phyloP scores from a whole-genome alignment of 148 eudicot genomes.

The Cornus kousa region DNA sequence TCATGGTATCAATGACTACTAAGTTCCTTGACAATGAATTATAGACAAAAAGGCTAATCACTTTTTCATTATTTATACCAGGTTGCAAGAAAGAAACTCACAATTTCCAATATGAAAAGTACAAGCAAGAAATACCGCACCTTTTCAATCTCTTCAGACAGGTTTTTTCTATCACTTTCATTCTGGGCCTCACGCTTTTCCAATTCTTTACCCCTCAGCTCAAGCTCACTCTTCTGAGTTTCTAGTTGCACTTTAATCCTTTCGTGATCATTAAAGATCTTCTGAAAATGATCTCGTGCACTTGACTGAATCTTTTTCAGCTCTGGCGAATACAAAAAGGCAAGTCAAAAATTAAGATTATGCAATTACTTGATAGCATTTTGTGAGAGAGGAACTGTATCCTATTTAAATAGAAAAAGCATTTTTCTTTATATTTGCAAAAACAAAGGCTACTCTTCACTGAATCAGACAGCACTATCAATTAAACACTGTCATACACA shows the following conservation, averaged over 20 bases:
- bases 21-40: neutral
- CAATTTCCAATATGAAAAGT: neutral
- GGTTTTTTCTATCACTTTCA: constrained; percentile 77
- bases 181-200: constrained; percentile 81
- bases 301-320: constrained; percentile 74
- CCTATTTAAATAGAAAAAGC: neutral
- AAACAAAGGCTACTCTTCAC: neutral
- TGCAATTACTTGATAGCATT: neutral
- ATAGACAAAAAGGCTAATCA: neutral
- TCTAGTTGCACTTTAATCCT: constrained; percentile 81
- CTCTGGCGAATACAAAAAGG: constrained; percentile 44
- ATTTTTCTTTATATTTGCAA: neutral
- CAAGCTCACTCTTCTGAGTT: constrained; percentile 63
- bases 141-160: constrained; percentile 79
- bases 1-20: neutral
- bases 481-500: neutral
- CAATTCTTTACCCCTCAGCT: constrained; percentile 68
- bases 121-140: constrained; percentile 23
- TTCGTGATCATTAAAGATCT: constrained; percentile 74
- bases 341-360: constrained; percentile 7
- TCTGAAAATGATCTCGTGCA: constrained; percentile 80
- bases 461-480: neutral
- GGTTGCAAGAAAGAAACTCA: neutral
- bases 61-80: neutral
- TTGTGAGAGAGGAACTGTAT: neutral